These are phyloP conservation scores for Clausena lansium DNA, from an alignment of 345 rosid genomes.

Conservation along the genomic window DNA sequence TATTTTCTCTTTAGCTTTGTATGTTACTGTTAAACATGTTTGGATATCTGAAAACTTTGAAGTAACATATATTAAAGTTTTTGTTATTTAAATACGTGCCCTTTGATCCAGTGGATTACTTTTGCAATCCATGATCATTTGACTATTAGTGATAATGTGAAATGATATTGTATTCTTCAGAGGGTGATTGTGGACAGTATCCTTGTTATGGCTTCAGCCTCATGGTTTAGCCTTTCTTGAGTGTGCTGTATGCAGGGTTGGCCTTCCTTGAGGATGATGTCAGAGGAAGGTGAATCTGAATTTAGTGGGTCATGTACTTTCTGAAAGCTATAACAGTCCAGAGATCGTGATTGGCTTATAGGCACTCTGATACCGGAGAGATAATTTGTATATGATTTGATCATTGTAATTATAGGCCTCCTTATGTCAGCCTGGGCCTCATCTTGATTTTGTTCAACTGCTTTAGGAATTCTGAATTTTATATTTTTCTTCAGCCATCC, in stretches of 20 bases:
- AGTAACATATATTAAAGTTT: background rate
- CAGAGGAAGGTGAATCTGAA: background rate
- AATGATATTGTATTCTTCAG: background rate
- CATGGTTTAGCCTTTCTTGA: background rate
- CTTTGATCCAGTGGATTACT: background rate
- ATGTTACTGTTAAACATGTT: background rate
- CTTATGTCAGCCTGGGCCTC: slow-evolving; percentile 1
- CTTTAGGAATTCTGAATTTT: slow-evolving; percentile 7
- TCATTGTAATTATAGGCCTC: background rate
- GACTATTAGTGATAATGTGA: background rate
- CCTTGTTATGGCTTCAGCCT: background rate
- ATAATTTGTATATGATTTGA: background rate
- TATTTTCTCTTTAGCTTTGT: background rate
- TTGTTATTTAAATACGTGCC: background rate
- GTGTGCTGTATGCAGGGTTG: background rate
- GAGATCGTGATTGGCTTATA: background rate
- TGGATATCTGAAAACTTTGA: slow-evolving; percentile 2
- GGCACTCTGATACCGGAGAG: background rate
- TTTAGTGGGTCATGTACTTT: background rate
- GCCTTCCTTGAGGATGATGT: background rate
- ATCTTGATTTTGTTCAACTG: background rate
- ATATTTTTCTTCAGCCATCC: background rate
- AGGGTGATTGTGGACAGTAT: background rate
- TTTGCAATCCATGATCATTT: background rate
- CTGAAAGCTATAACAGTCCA: background rate